A percentile compares a stretch with the other conserved stretches of the same genome.
Conservation (phyloP, 768 basidiomycete genomes). For the Leccinum barrowsii region DNA sequence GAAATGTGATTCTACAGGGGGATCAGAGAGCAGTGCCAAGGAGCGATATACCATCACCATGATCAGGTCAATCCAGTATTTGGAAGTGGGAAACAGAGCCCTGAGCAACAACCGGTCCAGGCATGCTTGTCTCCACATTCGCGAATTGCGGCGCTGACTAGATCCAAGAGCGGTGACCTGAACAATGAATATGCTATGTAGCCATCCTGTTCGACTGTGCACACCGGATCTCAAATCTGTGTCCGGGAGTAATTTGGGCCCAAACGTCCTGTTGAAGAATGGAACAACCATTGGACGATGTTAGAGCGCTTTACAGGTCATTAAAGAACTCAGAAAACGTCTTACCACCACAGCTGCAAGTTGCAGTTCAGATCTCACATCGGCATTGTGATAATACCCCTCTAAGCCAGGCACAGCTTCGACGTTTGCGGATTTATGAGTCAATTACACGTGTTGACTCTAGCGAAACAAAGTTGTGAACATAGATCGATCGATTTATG, state of each 20-base stretch:
- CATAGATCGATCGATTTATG: background rate
- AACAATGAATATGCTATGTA: background rate
- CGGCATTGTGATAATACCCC: background rate
- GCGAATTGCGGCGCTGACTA: background rate
- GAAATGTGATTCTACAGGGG: background rate
- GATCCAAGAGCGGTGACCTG: background rate
- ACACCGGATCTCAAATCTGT: background rate
- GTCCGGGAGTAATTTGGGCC: background rate
- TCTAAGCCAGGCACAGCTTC: background rate
- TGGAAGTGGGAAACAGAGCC: background rate
- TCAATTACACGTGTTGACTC: background rate
- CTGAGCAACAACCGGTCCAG: background rate
- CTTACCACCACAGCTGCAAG: background rate
- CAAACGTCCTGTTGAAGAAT: background rate
- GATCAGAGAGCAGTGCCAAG: background rate
- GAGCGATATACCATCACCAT: background rate
- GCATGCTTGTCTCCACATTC: background rate
- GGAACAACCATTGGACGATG: background rate
- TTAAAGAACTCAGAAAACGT: background rate
- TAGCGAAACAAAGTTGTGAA: background rate
- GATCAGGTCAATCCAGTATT: background rate
- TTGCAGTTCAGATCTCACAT: background rate
- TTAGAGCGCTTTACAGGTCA: background rate
- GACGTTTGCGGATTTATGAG: background rate
- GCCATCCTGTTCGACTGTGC: background rate